These are phyloP conservation scores for Plenodomus biglobosus DNA, from an alignment of 2,329 filamentous ascomycete species.

Conservation along the genomic window DNA sequence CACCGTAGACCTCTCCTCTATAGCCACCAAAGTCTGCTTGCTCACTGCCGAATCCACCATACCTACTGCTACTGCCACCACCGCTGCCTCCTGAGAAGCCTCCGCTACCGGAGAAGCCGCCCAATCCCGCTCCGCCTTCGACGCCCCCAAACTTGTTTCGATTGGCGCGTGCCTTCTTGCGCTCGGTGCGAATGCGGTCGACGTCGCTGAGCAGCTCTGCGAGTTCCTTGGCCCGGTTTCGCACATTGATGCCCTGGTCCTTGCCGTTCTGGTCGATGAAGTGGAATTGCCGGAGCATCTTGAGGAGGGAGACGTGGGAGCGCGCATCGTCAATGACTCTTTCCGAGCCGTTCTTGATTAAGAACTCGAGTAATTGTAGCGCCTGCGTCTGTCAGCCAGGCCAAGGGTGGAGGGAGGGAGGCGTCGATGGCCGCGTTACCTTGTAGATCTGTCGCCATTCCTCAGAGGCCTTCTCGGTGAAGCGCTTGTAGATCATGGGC, in stretches of 20 bases:
- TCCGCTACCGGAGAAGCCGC: slow-evolving; percentile 55
- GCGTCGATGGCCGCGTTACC: slow-evolving; percentile 48
- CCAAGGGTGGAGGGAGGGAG: not conserved
- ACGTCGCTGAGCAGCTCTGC: slow-evolving; percentile 92
- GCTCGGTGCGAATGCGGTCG: slow-evolving; percentile 71
- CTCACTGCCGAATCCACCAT: slow-evolving; percentile 83
- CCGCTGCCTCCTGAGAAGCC: slow-evolving; percentile 70
- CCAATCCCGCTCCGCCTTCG: slow-evolving; percentile 72
- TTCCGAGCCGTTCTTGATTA: slow-evolving; percentile 98
- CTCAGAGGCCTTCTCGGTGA: slow-evolving; percentile 96
- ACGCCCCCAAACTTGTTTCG: slow-evolving; percentile 95
- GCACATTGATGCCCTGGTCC: slow-evolving; percentile 96
- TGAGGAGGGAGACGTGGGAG: slow-evolving; percentile 89
- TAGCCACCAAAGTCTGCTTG: slow-evolving; percentile 63
- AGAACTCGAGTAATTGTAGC: slow-evolving; percentile 91
- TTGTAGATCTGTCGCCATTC: slow-evolving; percentile 99
- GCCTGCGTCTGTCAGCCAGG: slow-evolving; percentile 48
- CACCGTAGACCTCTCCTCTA: slow-evolving; percentile 82
- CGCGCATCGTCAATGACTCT: slow-evolving; percentile 95
- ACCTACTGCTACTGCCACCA: slow-evolving; percentile 58
- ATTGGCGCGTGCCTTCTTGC: slow-evolving; percentile 87
- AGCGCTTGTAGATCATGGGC: slow-evolving; percentile 99
- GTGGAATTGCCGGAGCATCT: slow-evolving; percentile 98
- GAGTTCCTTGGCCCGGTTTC: slow-evolving; percentile 93
- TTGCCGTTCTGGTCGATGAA: slow-evolving; percentile 96